Evolutionary conservation across 2,329 filamentous ascomycete genomes (phyloP), one percentile per base, ranked within the genome.

Genomic region (Mollisiaceae sp.): DNA sequence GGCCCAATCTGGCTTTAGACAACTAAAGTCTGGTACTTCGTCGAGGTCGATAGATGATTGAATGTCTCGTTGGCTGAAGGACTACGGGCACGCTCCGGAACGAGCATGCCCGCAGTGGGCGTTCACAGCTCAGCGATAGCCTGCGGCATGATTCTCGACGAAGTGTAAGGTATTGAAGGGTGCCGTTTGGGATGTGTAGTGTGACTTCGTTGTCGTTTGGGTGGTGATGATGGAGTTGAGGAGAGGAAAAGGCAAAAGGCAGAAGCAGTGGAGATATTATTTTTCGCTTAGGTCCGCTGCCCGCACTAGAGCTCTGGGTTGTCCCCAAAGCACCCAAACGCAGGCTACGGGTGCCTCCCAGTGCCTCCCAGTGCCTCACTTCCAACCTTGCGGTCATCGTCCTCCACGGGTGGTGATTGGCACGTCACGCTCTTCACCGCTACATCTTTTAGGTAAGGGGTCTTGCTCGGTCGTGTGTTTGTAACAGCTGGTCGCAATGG

Each of bases 61-160:
- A 84, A 84, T 82, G 82, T 85, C 85, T 93, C 90, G 83, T 89
- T 89, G 72, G 89, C 91, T 93, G 90, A 88, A 88, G 90, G 90
- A 92, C 91, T 93, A 87, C 89, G 86, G 86, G 86, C 86, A 84
- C 76, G 81, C 80, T 80, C 78, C 76, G 55, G 78, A 75, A 76
- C 73, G 77, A 77, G 77, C 80, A 80, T 81, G 83, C 87, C 88
- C 89, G 89, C 88, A 93, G 91, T 89, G 89, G 88, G 86, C 82
- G 86, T 92, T 94, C 93, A 96, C 90, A 94, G 91, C 91, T 90
- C 90, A 91, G 88, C 89, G 89, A 91, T 83, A 85, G 89, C 88
- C 89, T 84, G 87, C 86, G 87, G 87, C 86, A 89, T 89, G 80
- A 82, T 84, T 84, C 83, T 91, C 88, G 89, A 91, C 89, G 84